A percentile compares a stretch with the other conserved stretches of the same genome.
Evolutionary conservation across 805 yeast species (phyloP).

Genomic region (Metschnikowia similis): DNA sequence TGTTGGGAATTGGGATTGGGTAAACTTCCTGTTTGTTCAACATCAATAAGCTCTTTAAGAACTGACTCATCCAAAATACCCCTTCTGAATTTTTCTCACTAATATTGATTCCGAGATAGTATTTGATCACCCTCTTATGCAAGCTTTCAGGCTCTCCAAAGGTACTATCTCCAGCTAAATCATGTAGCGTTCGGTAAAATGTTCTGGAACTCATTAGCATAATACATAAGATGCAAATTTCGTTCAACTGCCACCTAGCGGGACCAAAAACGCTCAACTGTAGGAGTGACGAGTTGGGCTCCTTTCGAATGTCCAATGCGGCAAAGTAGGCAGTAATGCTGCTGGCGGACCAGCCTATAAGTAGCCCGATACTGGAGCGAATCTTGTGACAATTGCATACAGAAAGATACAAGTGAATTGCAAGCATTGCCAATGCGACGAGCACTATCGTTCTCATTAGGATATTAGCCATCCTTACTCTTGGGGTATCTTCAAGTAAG

Average conservation of each 20-base stretch:
- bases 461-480: not conserved
- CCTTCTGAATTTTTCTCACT: constrained; percentile 14
- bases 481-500: not conserved
- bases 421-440: not conserved
- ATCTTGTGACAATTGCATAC: constrained; percentile 33
- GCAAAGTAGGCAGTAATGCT: constrained; percentile 25
- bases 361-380: constrained; percentile 31
- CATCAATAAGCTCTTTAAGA: constrained; percentile 7
- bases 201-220: constrained; percentile 29
- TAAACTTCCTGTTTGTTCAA: constrained; percentile 7
- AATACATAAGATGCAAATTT: constrained; percentile 21
- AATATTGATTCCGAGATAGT: constrained; percentile 26
- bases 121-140: constrained; percentile 26
- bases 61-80: constrained; percentile 9
- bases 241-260: constrained; percentile 17
- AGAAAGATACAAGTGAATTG: constrained; percentile 21
- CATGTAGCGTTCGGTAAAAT: constrained; percentile 25
- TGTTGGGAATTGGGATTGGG: constrained; percentile 21
- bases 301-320: constrained; percentile 19
- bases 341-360: constrained; percentile 34
- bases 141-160: constrained; percentile 18
- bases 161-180: constrained; percentile 23
- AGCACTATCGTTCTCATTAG: not conserved
- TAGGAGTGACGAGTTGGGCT: constrained; percentile 19
- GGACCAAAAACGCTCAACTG: constrained; percentile 5